Conservation (phyloP, 495 filamentous ascomycete species). For the Penicillium silybi region DNA sequence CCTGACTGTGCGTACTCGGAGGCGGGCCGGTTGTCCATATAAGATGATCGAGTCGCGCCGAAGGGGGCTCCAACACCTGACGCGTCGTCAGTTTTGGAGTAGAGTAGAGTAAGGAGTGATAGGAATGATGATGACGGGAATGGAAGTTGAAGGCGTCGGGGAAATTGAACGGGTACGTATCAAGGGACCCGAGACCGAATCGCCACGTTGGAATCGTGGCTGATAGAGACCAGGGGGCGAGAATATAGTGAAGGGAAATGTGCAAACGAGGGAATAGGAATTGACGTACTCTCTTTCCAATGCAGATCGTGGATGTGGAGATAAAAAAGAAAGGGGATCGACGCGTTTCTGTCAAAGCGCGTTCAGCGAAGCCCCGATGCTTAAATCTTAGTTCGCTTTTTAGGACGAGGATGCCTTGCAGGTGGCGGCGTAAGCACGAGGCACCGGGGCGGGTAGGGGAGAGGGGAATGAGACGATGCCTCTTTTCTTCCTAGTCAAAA, state of each 20-base stretch:
- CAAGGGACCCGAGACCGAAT: conserved; percentile 31
- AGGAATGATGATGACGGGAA: neutral
- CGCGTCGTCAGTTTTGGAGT: neutral
- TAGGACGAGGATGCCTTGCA: conserved; percentile 46
- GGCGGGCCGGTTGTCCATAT: conserved; percentile 83
- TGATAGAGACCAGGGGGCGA: neutral
- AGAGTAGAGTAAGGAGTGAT: neutral
- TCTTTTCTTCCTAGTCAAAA: conserved; percentile 5
- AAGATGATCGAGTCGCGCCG: conserved; percentile 24
- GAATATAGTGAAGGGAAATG: conserved; percentile 1
- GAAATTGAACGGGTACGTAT: conserved; percentile 30
- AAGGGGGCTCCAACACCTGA: neutral
- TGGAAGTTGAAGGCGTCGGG: conserved; percentile 17
- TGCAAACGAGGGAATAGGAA: neutral
- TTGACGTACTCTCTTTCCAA: neutral
- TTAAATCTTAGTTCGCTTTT: conserved; percentile 49
- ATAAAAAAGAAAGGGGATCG: conserved; percentile 21
- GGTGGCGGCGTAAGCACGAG: conserved; percentile 39
- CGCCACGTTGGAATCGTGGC: conserved; percentile 25
- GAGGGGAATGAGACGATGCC: conserved; percentile 9
- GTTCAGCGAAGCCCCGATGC: conserved; percentile 38
- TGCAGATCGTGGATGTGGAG: conserved; percentile 10
- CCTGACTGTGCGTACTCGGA: conserved; percentile 97
- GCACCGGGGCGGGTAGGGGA: conserved; percentile 25
- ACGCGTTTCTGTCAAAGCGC: conserved; percentile 26